Percentiles rank a stretch among this genome's conserved stretches.
These are phyloP conservation scores for Magnolia changhungtana DNA, from an alignment of 164 flowering plant species.

Conservation along the genomic window DNA sequence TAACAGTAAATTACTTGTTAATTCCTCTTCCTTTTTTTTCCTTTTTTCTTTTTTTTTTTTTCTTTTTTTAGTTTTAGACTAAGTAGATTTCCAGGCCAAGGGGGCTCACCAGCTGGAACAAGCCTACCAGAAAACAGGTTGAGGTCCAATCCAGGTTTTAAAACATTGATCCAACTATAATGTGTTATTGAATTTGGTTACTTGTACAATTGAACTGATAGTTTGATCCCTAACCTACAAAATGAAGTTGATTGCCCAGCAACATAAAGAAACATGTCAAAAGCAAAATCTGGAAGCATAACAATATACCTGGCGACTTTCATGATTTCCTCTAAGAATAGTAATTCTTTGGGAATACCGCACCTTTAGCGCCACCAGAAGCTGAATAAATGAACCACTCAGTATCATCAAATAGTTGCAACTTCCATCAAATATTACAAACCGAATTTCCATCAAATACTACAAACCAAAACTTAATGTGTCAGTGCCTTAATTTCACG, in stretches of 20 bases:
- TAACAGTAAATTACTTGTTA: too few species aligned
- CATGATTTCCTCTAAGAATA: constrained; percentile 94
- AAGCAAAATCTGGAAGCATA: neutral
- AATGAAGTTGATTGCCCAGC: neutral
- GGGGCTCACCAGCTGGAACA: neutral
- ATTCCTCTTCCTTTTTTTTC: too few species aligned
- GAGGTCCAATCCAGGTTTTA: neutral
- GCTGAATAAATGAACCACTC: constrained; percentile 44
- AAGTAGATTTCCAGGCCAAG: neutral
- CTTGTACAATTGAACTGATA: constrained; percentile 1
- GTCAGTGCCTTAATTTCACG: neutral
- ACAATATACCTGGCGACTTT: constrained; percentile 84
- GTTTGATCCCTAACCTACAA: neutral
- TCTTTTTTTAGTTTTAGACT: too few species aligned
- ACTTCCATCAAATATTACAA: neutral
- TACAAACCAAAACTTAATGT: neutral
- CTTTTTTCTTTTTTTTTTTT: too few species aligned
- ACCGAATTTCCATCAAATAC: neutral
- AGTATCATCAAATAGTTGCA: neutral
- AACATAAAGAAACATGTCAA: neutral
- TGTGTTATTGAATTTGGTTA: neutral
- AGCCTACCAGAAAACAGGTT: neutral
- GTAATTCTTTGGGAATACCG: constrained; percentile 86
- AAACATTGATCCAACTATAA: neutral
- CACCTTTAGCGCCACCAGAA: constrained; percentile 84